Evolutionary conservation across 768 basidiomycete genomes (phyloP), one percentile per base, ranked within the genome.

Genomic region (Podaxis sp.): DNA sequence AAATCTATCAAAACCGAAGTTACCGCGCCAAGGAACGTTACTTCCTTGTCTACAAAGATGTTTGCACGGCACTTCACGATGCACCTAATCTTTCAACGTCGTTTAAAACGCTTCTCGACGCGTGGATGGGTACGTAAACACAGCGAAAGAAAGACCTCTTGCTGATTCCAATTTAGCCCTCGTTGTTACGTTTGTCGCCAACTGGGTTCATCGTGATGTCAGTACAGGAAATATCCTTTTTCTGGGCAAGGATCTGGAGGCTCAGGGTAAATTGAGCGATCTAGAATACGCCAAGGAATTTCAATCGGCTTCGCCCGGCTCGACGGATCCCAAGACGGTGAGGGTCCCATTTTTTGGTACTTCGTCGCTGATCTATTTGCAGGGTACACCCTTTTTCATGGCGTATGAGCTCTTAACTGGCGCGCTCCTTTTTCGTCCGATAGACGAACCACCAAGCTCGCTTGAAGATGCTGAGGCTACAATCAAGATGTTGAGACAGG

Each of bases 351-450:
- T 17, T 44, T 13, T 44, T n/a, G 13, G 17, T 44, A 44, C 17
- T 15, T 44, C n/a, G 12, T 44, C 12, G 15, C 41, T 44, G n/a
- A 44, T 33, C 41, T 5, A 44, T 20, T 13, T 63, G 15, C 7
- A 64, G 62, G 62, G 62, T 8, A 64, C 62, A 30, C 62, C 56
- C 2, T 64, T 24, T 22, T 64, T 64, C 50, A 64, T 64, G 56
- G 56, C 62, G 6, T 37, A 40, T 51, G 62, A 64, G 33, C 22
- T 64, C 33, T 36, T 44, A 20, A 44, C 41, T 44, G 15, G 41
- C 5, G 13, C 41, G 15, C 41, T n/a, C 40, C 40, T 41, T 41
- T 41, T 13, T n/a, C 13, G 13, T 4, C 40, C 40, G 13, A n/a
- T 13, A 11, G 13, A 12, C 17, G 12, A 41, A 4, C 13, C 12